Conservation (phyloP, 2,329 filamentous ascomycete species). For the Aquanectria penicillioides region DNA sequence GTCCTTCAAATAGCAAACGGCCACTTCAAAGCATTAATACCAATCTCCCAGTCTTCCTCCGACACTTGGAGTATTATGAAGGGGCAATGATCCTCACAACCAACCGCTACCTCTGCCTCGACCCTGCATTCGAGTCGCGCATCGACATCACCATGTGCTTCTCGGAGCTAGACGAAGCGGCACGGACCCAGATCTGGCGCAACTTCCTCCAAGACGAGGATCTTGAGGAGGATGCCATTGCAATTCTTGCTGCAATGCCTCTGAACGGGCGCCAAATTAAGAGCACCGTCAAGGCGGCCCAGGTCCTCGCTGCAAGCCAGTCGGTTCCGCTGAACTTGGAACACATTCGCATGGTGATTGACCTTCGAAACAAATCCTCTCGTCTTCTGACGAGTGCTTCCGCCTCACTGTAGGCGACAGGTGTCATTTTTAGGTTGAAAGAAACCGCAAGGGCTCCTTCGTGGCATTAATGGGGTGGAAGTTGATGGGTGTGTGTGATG, state of each 20-base stretch:
- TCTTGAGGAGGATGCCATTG: background rate
- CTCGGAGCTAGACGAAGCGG: conserved; percentile 32
- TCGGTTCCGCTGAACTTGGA: background rate
- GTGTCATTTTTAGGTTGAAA: background rate
- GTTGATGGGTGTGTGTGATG: background rate
- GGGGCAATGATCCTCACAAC: conserved; percentile 53
- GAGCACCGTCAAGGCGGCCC: conserved; percentile 22
- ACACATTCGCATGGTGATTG: conserved; percentile 17
- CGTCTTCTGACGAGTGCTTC: no score
- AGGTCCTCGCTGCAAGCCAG: conserved; percentile 10
- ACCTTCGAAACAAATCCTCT: conserved; percentile 5
- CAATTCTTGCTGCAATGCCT: background rate
- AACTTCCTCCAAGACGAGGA: background rate
- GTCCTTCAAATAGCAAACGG: no score
- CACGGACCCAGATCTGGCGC: conserved; percentile 37
- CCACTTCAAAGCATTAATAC: background rate
- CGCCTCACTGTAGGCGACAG: background rate
- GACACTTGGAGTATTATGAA: conserved; percentile 47
- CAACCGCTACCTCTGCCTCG: conserved; percentile 52
- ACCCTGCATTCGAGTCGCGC: conserved; percentile 54
- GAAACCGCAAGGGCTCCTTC: no score
- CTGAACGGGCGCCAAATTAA: conserved; percentile 35
- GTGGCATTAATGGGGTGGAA: no score
- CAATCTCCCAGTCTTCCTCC: conserved; percentile 30
- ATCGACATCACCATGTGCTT: conserved; percentile 54